phyloP scores from a whole-genome alignment of 2,329 filamentous ascomycete species.

The Fusarium brachygibbosum region DNA sequence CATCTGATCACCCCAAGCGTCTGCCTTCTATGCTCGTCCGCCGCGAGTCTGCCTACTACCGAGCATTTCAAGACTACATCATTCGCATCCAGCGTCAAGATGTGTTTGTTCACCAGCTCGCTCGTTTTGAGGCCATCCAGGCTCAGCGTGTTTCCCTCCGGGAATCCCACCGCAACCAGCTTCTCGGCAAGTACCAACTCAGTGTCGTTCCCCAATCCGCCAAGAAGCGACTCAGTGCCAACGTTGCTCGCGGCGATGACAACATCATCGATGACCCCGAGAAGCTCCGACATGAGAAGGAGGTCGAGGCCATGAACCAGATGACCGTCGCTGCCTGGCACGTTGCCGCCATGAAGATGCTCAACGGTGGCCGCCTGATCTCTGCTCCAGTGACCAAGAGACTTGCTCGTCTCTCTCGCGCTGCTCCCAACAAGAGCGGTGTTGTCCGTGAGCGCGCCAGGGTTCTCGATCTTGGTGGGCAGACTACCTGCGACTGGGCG shows the following conservation, averaged over 20 bases:
- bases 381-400: constrained; percentile 74
- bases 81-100: constrained; percentile 77
- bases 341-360: constrained; percentile 70
- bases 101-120: constrained; percentile 85
- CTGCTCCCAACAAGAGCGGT: constrained; percentile 60
- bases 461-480: constrained; percentile 88
- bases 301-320: constrained; percentile 83
- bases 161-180: constrained; percentile 80
- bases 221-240: constrained; percentile 78
- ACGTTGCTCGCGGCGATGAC: constrained; percentile 80
- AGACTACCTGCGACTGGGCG: constrained; percentile 91
- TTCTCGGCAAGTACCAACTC: constrained; percentile 88
- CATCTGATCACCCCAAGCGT: constrained; percentile 61
- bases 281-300: constrained; percentile 77
- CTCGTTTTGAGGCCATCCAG: constrained; percentile 90
- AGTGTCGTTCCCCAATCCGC: constrained; percentile 75
- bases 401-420: constrained; percentile 67
- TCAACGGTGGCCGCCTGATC: constrained; percentile 75
- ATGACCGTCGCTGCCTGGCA: constrained; percentile 73
- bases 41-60: constrained; percentile 86
- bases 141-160: constrained; percentile 81
- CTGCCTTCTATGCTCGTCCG: constrained; percentile 66
- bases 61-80: constrained; percentile 83
- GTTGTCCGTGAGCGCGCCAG: constrained; percentile 68
- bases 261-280: constrained; percentile 72